Base-by-base conservation (phyloP, 768 basidiomycete genomes). In the Pholiota conissans region DNA sequence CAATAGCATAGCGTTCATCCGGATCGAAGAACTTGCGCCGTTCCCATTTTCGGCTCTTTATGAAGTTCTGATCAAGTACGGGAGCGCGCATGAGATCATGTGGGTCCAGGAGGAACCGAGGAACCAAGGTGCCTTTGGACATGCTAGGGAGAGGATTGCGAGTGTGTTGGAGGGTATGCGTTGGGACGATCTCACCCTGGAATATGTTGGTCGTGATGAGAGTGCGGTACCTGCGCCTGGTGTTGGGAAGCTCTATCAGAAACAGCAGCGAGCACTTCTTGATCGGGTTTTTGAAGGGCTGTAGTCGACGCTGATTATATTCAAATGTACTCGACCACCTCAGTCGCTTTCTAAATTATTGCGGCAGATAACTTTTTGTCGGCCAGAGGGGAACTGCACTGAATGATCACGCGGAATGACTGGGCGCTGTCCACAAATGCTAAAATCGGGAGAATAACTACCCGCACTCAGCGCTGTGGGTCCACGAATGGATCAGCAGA, bases 101-200 rank as follows among this genome's bases (percentile, higher is more conserved):
- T 96, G 90, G 85, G 75, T 91, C 16, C 94, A 97, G 68, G 94
- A 95, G 66, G 94, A 95, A 67, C 87, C 93, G 2, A 83, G 77
- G 67, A 96, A 97, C 67, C 93, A 95, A 70, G 94, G 94, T 1
- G 84, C 89, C 2, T 95, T 80, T 76, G 69, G 74, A 11, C 89
- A 91, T 72, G 88, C 92, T 40, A 70, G 68, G 34, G 75, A 76
- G 1, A 76, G 93, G 62, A 71, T 93, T 54, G 73, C 74, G 5
- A 66, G 61, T 20, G 79, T 92, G 28, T 67, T 93, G 68, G 73
- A 78, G 55, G 30, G 60, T 65, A 60, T 71, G 71, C 79, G 57
- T 57, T 63, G 55, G 58, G 67, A 61, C 14, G 52, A 62, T 66
- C 59, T 51, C 27, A 49, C 50, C 30, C 54, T 91, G 47, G 67